Evolutionary conservation across 2,329 filamentous ascomycete genomes (phyloP), one percentile per base, ranked within the genome.

Genomic region (Xylaria sp.): DNA sequence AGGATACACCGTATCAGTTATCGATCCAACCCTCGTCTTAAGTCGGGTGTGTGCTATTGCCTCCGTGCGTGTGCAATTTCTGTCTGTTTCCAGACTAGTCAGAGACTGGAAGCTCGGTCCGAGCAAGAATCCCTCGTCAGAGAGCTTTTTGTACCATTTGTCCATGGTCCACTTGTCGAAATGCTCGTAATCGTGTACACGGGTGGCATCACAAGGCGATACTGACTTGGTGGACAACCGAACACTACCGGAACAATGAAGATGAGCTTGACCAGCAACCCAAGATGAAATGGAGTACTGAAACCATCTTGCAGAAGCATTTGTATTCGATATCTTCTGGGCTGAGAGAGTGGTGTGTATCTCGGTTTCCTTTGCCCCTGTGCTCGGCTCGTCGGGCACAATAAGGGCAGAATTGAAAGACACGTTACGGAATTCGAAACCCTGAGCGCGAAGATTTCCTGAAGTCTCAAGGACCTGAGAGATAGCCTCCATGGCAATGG

Each of bases 251-350:
- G 63, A 50, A 41, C 73, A 74, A 39, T 74, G 73, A 2, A 57
- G 10, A 1, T 51, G 70, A 0, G 68, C 37, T 4, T 64, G 28
- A 5, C 52, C 65, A 0, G 56, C 32, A 1, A n/a, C 39, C 58
- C 56, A 65, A 1, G 73, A 74, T 4, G 72, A 71, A 6, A 74
- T 60, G 20, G 65, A 58, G 25, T 74, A 74, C 7, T 74, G 72
- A 28, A 71, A 34, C 72, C 72, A 74, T 34, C 59, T 41, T 2
- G 4, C 20, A 7, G 71, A 71, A 0, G 2, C 8, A 12, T 34
- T 67, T 0, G 60, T 39, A 1, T 1, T 12, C 0, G 71, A 72
- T 0, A 69, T 55, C 60, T 65, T 70, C 1, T 65, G 61, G 3
- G 1, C 23, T 1, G 63, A 57, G 28, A 72, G 28, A 3, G 55